Conservation (phyloP, 805 yeast genomes). For the Candida germanica region DNA sequence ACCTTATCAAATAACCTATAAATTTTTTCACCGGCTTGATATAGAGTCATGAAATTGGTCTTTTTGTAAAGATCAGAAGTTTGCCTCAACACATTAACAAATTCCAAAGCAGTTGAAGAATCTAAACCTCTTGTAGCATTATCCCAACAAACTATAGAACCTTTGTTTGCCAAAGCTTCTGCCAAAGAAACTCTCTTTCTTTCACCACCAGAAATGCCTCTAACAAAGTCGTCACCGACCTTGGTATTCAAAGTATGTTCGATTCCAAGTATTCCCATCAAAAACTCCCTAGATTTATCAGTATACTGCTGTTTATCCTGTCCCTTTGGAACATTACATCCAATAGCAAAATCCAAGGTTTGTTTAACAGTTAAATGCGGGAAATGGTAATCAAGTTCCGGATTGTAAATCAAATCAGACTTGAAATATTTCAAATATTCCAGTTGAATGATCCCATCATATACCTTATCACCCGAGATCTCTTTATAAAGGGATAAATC, state of each 20-base stretch:
- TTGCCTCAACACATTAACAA: constrained; percentile 59
- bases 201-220: constrained; percentile 82
- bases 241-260: constrained; percentile 54
- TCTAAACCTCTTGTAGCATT: constrained; percentile 85
- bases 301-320: constrained; percentile 25
- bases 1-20: constrained; percentile 48
- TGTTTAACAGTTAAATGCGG: constrained; percentile 54
- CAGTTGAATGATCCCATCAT: constrained; percentile 30
- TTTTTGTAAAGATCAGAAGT: constrained; percentile 48
- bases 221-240: constrained; percentile 60
- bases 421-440: constrained; percentile 27
- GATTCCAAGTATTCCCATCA: constrained; percentile 43
- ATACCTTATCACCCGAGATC: constrained; percentile 26
- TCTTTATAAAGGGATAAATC: constrained; percentile 34
- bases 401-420: constrained; percentile 40
- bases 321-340: constrained; percentile 42
- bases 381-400: constrained; percentile 55
- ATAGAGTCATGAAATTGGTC: constrained; percentile 57
- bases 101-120: constrained; percentile 78
- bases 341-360: constrained; percentile 52
- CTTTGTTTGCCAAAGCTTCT: constrained; percentile 65
- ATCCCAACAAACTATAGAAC: constrained; percentile 55
- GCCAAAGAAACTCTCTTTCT: constrained; percentile 77
- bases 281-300: constrained; percentile 39
- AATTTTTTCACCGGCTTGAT: constrained; percentile 47